phyloP scores from a whole-genome alignment of 2,329 filamentous ascomycete genomes.

The Alternaria metachromatica region DNA sequence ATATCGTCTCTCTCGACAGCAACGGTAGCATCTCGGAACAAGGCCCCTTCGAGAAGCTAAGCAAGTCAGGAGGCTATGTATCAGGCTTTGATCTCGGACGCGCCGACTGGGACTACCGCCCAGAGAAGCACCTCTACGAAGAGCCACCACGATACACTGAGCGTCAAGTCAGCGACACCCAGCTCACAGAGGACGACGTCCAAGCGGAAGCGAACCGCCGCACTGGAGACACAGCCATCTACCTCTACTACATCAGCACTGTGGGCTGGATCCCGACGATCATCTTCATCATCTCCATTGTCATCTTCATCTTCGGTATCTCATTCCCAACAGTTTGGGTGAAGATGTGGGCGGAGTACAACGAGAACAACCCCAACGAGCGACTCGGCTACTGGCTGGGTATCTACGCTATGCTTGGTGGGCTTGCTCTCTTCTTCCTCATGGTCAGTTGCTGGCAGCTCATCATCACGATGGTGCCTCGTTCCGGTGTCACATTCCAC shows the following conservation, averaged over 20 bases:
- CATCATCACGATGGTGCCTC: slow-evolving; percentile 61
- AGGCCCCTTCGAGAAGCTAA: slow-evolving; percentile 50
- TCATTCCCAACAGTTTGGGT: slow-evolving; percentile 54
- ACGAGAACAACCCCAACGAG: slow-evolving; percentile 47
- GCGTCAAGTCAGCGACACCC: slow-evolving; percentile 17
- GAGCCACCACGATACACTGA: slow-evolving; percentile 41
- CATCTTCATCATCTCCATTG: slow-evolving; percentile 41
- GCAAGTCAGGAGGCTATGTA: slow-evolving; percentile 40
- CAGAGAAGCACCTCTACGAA: slow-evolving; percentile 40
- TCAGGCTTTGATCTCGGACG: slow-evolving; percentile 43
- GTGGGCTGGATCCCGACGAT: slow-evolving; percentile 39
- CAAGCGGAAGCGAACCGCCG: slow-evolving; percentile 40
- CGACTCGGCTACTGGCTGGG: slow-evolving; percentile 43
- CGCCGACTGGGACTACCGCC: slow-evolving; percentile 40
- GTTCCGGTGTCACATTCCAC: slow-evolving; percentile 60
- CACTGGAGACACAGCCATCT: slow-evolving; percentile 43
- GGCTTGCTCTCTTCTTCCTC: slow-evolving; percentile 34
- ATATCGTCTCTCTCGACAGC: slow-evolving; percentile 51
- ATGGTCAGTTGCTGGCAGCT: slow-evolving; percentile 51
- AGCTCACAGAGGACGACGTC: slow-evolving; percentile 39
- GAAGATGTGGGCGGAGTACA: slow-evolving; percentile 57
- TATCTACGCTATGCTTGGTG: slow-evolving; percentile 41
- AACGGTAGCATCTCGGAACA: slow-evolving; percentile 47
- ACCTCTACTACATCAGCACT: slow-evolving; percentile 42
- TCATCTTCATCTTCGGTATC: slow-evolving; percentile 44